Conservation (phyloP, 164 flowering plant genomes). For the Aristolochia californica region DNA sequence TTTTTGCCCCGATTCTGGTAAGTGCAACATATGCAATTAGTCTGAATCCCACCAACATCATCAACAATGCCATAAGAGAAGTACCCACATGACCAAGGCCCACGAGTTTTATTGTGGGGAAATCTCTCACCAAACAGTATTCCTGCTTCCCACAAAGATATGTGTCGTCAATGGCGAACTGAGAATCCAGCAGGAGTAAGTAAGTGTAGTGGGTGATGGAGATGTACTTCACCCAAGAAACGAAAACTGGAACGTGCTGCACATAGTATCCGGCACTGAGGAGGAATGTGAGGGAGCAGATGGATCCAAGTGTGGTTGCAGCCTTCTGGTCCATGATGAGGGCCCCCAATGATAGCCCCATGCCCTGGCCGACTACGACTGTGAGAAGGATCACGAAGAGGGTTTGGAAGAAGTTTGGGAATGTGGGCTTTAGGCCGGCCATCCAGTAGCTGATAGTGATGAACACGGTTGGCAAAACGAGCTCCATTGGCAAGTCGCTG, state of each 20-base stretch:
- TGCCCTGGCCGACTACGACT: conserved; percentile 21
- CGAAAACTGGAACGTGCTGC: conserved; percentile 44
- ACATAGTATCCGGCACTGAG: conserved; percentile 56
- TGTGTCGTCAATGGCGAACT: conserved; percentile 26
- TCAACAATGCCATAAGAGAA: conserved; percentile 27
- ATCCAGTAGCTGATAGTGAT: conserved; percentile 54
- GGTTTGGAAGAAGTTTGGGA: conserved; percentile 24
- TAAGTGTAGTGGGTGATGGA: conserved; percentile 37
- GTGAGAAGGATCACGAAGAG: conserved; percentile 26
- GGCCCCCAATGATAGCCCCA: conserved; percentile 69
- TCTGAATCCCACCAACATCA: conserved; percentile 10
- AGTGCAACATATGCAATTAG: conserved; percentile 53
- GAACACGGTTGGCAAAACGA: conserved; percentile 52
- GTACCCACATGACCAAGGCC: conserved; percentile 28
- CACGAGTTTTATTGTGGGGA: conserved; percentile 25
- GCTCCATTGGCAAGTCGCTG: conserved; percentile 74
- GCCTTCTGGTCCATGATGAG: conserved; percentile 44
- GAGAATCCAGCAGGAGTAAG: conserved; percentile 44
- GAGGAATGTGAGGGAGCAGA: conserved; percentile 38
- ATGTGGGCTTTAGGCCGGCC: conserved; percentile 48
- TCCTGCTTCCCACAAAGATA: conserved; percentile 25
- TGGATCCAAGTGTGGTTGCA: conserved; percentile 42
- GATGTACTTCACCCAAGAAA: conserved; percentile 52
- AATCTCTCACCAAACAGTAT: conserved; percentile 30
- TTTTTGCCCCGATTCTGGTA: conserved; percentile 34